Evolutionary conservation across 148 eudicot genomes (phyloP).

Genomic region (Vaccinium corymbosum): DNA sequence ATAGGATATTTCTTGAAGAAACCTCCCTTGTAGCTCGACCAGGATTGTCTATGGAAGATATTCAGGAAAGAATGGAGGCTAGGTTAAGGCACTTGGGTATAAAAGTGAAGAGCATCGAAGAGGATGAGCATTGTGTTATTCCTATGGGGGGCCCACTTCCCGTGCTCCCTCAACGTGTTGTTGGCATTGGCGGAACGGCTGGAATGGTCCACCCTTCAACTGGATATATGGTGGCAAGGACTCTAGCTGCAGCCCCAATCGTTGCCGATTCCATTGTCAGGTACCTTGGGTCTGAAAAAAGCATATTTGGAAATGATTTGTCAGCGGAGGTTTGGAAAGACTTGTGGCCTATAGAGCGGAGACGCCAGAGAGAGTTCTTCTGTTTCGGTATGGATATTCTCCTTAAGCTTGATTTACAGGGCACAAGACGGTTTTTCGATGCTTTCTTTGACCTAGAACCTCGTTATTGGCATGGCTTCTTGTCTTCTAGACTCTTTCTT

Average conservation of each 20-base stretch:
- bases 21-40: conserved; percentile 98
- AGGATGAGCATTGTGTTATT: conserved; percentile 89
- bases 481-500: conserved; percentile 83
- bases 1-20: conserved; percentile 85
- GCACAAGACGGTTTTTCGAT: conserved; percentile 83
- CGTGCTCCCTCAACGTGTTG: conserved; percentile 83
- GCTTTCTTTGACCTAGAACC: conserved; percentile 97
- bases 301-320: conserved; percentile 43
- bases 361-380: conserved; percentile 91
- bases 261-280: conserved; percentile 74
- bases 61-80: conserved; percentile 91
- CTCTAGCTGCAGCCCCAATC: conserved; percentile 95
- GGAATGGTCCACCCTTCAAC: conserved; percentile 99
- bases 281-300: conserved; percentile 55
- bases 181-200: conserved; percentile 97
- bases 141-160: conserved; percentile 99
- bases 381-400: conserved; percentile 98
- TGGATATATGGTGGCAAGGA: conserved; percentile 97
- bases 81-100: conserved; percentile 82
- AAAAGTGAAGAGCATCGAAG: conserved; percentile 80
- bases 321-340: conserved; percentile 84
- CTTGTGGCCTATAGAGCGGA: conserved; percentile 94
- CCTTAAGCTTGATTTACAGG: conserved; percentile 86
- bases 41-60: conserved; percentile 68
- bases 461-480: conserved; percentile 97